Evolutionary conservation across 164 flowering plant species (phyloP).

Genomic region (Berberis thunbergii): DNA sequence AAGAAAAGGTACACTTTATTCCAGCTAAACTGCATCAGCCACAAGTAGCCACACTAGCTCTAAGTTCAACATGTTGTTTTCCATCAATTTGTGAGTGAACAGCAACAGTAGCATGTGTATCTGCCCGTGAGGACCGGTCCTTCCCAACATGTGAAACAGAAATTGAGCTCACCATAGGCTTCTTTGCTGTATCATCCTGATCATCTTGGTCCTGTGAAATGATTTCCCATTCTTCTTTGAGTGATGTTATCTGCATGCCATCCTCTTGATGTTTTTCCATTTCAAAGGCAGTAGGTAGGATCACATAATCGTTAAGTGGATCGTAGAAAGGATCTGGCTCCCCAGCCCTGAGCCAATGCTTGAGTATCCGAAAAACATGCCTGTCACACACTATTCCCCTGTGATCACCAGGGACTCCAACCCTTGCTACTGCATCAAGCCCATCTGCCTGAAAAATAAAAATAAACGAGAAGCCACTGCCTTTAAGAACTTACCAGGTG

Average conservation of each 20-base stretch:
- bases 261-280: slow-evolving; percentile 47
- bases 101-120: slow-evolving; percentile 42
- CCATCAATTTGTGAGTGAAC: slow-evolving; percentile 53
- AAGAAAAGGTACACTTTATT: not conserved
- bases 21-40: slow-evolving; percentile 9
- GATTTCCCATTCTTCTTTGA: slow-evolving; percentile 91
- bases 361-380: slow-evolving; percentile 79
- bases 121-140: slow-evolving; percentile 21
- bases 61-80: slow-evolving; percentile 53
- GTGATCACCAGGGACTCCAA: slow-evolving; percentile 95
- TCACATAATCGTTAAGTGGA: slow-evolving; percentile 87
- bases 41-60: slow-evolving; percentile 46
- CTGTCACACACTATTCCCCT: slow-evolving; percentile 77
- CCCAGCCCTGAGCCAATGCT: slow-evolving; percentile 77
- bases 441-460: slow-evolving; percentile 68
- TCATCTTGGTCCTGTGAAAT: slow-evolving; percentile 28
- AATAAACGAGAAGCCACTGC: not conserved
- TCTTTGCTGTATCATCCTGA: slow-evolving; percentile 7
- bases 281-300: slow-evolving; percentile 77
- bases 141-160: slow-evolving; percentile 39
- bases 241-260: slow-evolving; percentile 39
- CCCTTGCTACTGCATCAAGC: slow-evolving; percentile 79
- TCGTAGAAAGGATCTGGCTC: slow-evolving; percentile 90
- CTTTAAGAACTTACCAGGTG: too few species aligned
- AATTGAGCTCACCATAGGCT: slow-evolving; percentile 37